These are phyloP conservation scores for Heterobasidion parviporum DNA, from an alignment of 1,284 basidiomycete genomes.

Conservation along the genomic window DNA sequence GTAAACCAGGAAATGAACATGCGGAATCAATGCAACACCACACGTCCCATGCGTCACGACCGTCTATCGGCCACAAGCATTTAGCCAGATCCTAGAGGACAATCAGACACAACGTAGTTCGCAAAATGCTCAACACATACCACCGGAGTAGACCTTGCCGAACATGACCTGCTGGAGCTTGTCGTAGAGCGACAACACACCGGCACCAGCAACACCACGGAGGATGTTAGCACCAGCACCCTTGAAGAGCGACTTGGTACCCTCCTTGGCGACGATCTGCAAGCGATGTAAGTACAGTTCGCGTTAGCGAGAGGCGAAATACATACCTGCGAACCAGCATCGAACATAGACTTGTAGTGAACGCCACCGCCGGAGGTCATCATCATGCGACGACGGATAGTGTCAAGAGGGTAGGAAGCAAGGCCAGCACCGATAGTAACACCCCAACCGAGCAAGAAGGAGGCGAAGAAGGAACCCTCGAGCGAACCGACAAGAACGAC, in stretches of 20 bases:
- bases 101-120: not conserved
- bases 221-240: conserved; percentile 97
- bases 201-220: conserved; percentile 96
- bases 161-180: conserved; percentile 88
- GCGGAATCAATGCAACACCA: conserved; percentile 22
- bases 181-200: conserved; percentile 93
- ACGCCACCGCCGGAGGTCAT: conserved; percentile 78
- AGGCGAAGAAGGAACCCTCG: conserved; percentile 86
- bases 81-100: conserved; percentile 40
- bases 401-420: conserved; percentile 92
- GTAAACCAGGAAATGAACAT: conserved; percentile 22
- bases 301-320: not conserved
- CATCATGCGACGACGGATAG: conserved; percentile 96
- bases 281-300: conserved; percentile 3
- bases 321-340: conserved; percentile 56
- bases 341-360: conserved; percentile 92
- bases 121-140: conserved; percentile 16
- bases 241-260: conserved; percentile 85
- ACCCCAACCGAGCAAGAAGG: conserved; percentile 89
- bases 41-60: conserved; percentile 20
- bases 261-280: conserved; percentile 83
- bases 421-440: conserved; percentile 94
- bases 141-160: conserved; percentile 93
- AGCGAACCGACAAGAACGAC: conserved; percentile 86
- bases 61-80: conserved; percentile 9